Evolutionary conservation across 306 rosid genomes (phyloP), one percentile per base, ranked within the genome.

Genomic region (Quercus alba): DNA sequence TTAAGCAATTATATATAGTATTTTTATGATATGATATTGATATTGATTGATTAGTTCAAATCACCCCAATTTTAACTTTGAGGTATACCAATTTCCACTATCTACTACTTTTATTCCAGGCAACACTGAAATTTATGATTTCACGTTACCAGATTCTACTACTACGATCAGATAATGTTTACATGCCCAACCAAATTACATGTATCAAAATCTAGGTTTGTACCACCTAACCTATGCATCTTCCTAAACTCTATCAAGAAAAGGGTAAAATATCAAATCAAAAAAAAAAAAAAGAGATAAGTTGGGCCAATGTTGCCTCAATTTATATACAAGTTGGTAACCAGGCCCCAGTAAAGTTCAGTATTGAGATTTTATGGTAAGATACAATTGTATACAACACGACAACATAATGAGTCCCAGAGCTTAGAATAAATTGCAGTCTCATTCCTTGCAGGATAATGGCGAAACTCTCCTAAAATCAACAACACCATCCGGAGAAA

Each of bases 281-380:
- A 2, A 56, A 18, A 18, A 11, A 7, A 1, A 31, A 73, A 4
- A 30, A 8, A 18, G 8, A 9, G 35, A 28, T 0, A 56, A 17
- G 75, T 21, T 9, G 77, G 82, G 77, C 73, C 77, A 38, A 61
- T 5, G 73, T 11, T 72, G 84, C 84, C 82, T 51, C 77, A 80
- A 73, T 72, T 67, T 73, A 59, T 81, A 85, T 85, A 81, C 88
- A 85, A 51, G 76, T 74, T 41, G 41, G 75, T 41, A 73, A 74
- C 69, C 25, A 49, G 28, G 56, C 81, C 54, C 73, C 66, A 20
- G 26, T 62, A 6, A 46, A 72, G 6, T 23, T 30, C 66, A 46
- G 69, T 58, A 46, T n/a, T 6, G 59, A 49, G 46, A 33, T 49
- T 20, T 68, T n/a, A 56, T 19, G 14, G 49, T 68, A 78, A 26